Evolutionary conservation across 2,329 filamentous ascomycete genomes (phyloP).

Genomic region (Neonectria ditissima): DNA sequence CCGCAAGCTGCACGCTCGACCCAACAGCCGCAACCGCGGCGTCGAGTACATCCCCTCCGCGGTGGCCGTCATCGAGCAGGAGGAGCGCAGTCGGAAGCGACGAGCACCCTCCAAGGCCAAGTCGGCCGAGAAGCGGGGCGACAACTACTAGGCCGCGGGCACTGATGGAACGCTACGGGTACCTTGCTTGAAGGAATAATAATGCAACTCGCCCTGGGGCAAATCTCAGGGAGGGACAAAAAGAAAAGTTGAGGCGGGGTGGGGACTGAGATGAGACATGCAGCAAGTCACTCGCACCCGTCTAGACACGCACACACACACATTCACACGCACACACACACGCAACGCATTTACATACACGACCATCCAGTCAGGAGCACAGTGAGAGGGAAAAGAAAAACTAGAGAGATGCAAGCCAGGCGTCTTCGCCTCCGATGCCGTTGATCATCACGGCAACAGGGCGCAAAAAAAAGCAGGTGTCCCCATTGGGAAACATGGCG

Average conservation of each 20-base stretch:
- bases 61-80: conserved; percentile 55
- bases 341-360: conserved; percentile 33
- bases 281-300: conserved; percentile 28
- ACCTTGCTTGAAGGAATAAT: conserved; percentile 37
- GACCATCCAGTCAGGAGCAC: conserved; percentile 21
- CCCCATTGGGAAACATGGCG: conserved; percentile 13
- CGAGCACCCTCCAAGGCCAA: conserved; percentile 54
- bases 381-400: conserved; percentile 24
- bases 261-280: conserved; percentile 40
- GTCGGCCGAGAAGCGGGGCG: conserved; percentile 47
- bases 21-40: conserved; percentile 54
- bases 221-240: conserved; percentile 15
- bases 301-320: conserved; percentile 27
- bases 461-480: conserved; percentile 1
- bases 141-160: conserved; percentile 43
- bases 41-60: conserved; percentile 56
- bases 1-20: conserved; percentile 55
- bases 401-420: conserved; percentile 6
- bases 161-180: conserved; percentile 30
- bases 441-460: conserved; percentile 6
- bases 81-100: conserved; percentile 55
- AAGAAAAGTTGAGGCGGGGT: conserved; percentile 28
- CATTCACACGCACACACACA: conserved; percentile 2
- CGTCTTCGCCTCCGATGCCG: neutral
- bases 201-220: conserved; percentile 24